Percentiles rank a stretch among this genome's conserved stretches.
Evolutionary conservation across 2,329 filamentous ascomycete species (phyloP).

Genomic region (Coniella vitis): DNA sequence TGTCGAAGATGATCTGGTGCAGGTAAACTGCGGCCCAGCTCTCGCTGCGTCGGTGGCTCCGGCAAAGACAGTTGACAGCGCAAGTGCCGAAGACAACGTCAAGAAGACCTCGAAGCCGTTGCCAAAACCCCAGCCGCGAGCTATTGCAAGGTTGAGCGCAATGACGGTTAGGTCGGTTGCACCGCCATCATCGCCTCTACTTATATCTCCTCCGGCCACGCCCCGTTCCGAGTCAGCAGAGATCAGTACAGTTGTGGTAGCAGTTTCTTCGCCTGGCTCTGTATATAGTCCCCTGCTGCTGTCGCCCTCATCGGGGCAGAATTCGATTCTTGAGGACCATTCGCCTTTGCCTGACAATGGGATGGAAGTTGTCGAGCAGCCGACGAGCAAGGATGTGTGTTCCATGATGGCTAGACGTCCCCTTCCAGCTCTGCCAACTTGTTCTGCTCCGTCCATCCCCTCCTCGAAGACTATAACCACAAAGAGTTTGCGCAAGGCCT

Average conservation of each 20-base stretch:
- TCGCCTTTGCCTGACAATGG: neutral
- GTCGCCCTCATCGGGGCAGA: neutral
- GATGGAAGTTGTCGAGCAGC: neutral
- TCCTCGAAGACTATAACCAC: neutral
- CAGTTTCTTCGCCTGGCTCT: neutral
- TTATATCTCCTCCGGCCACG: neutral
- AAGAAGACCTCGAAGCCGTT: neutral
- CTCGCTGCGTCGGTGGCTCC: neutral
- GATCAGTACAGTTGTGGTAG: neutral
- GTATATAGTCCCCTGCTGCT: neutral
- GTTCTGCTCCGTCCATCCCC: neutral
- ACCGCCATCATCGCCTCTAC: no score
- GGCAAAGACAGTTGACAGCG: neutral
- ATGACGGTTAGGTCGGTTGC: neutral
- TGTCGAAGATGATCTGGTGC: conserved; percentile 31
- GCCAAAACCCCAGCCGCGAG: neutral
- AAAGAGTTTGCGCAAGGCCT: conserved; percentile 3
- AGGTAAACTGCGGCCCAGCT: neutral
- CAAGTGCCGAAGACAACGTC: no score
- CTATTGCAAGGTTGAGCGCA: neutral
- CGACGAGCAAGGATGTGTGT: neutral
- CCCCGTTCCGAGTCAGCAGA: neutral
- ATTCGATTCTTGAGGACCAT: neutral
- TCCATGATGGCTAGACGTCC: neutral
- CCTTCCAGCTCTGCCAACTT: neutral